phyloP scores from a whole-genome alignment of 2,329 filamentous ascomycete species.

The Arthrobotrys entomopaga region DNA sequence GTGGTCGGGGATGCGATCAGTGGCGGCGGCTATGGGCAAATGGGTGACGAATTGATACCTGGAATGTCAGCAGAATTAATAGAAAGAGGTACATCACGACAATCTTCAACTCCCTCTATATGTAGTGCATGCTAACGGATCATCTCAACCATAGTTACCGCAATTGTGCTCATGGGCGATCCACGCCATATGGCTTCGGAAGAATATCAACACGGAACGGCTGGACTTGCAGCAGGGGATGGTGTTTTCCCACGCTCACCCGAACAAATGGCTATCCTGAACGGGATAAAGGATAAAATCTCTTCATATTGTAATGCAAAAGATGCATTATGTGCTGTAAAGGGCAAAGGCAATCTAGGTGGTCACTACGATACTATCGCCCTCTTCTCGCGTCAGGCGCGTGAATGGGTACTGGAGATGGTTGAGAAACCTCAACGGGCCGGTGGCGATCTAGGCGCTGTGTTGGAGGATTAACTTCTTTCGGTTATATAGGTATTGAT shows the following conservation, averaged over 20 bases:
- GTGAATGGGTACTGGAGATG: conserved; percentile 52
- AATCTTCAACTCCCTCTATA: not conserved
- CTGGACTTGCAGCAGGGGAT: conserved; percentile 19
- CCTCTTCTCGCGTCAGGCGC: conserved; percentile 29
- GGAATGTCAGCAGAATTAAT: conserved; percentile 45
- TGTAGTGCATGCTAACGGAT: not conserved
- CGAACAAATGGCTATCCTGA: conserved; percentile 29
- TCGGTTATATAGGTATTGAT: not conserved
- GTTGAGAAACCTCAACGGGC: conserved; percentile 25
- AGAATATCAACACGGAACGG: conserved; percentile 56
- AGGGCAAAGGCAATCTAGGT: conserved; percentile 38
- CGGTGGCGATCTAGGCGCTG: not conserved
- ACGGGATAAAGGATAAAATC: conserved; percentile 36
- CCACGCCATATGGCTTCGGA: conserved; percentile 56
- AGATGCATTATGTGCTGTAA: conserved; percentile 39
- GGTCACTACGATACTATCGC: conserved; percentile 50
- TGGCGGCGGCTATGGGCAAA: conserved; percentile 57
- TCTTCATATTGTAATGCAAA: conserved; percentile 46
- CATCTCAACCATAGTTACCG: conserved; percentile 35
- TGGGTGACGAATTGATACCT: conserved; percentile 53
- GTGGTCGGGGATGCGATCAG: conserved; percentile 60
- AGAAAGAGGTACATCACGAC: conserved; percentile 46
- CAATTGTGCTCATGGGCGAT: conserved; percentile 58
- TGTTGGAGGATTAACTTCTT: not conserved
- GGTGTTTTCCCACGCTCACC: conserved; percentile 57